A percentile compares a stretch with the other conserved stretches of the same genome.
Conservation (phyloP, 2,329 filamentous ascomycete species). For the Canariomyces notabilis region DNA sequence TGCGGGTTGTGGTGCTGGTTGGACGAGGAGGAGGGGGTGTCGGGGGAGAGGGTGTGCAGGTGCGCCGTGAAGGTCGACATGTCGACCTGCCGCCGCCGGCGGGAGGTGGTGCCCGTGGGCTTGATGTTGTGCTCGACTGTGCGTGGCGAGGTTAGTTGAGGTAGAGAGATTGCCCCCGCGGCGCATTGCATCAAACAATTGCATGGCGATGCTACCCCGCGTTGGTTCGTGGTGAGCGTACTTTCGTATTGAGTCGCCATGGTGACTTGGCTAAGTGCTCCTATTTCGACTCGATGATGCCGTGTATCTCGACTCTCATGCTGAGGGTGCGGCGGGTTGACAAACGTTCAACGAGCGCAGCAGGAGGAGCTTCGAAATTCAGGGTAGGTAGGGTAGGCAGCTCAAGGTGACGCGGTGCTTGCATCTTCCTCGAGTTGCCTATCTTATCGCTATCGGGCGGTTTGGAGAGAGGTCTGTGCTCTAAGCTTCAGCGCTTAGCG, state of each 20-base stretch:
- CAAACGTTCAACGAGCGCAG: not conserved
- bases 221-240: conserved; percentile 25
- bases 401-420: conserved; percentile 26
- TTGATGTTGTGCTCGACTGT: conserved; percentile 62
- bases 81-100: conserved; percentile 51
- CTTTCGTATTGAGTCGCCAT: conserved; percentile 58
- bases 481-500: not conserved
- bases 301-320: not conserved
- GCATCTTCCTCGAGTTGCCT: too few species aligned
- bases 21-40: conserved; percentile 10
- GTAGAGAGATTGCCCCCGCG: conserved; percentile 4
- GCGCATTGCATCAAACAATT: conserved; percentile 7
- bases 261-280: conserved; percentile 15
- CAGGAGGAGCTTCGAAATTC: too few species aligned
- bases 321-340: not conserved
- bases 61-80: conserved; percentile 60
- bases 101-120: conserved; percentile 34
- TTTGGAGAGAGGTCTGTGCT: conserved; percentile 18
- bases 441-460: conserved; percentile 16
- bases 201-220: too few species aligned
- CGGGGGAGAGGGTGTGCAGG: conserved; percentile 47
- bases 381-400: too few species aligned
- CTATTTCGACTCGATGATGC: not conserved
- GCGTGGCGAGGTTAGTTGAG: conserved; percentile 1
- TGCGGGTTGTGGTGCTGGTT: conserved; percentile 45